A percentile compares a stretch with the other conserved stretches of the same genome.
Conservation (phyloP, 2,329 filamentous ascomycete species). For the Clarireedia hainanense region DNA sequence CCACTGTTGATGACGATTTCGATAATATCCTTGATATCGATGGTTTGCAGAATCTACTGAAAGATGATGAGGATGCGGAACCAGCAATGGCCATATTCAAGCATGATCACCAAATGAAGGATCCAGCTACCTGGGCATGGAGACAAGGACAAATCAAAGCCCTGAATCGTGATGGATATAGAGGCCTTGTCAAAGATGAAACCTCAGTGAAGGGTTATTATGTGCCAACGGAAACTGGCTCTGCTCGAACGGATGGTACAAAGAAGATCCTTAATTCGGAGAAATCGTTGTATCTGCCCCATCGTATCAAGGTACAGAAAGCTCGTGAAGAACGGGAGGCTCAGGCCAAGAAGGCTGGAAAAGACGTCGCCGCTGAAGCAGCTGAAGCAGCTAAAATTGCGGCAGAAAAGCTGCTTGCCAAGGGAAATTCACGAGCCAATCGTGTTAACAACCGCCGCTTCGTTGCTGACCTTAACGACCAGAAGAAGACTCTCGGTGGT, state of each 20-base stretch:
- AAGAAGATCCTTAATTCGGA: constrained; percentile 96
- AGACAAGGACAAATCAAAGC: constrained; percentile 66
- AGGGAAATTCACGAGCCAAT: constrained; percentile 85
- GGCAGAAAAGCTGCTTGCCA: constrained; percentile 72
- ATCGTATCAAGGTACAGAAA: constrained; percentile 93
- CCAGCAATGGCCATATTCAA: constrained; percentile 46
- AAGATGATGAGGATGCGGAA: constrained; percentile 59
- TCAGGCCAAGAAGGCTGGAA: constrained; percentile 58
- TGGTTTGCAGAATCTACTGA: constrained; percentile 60
- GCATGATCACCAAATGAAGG: constrained; percentile 40
- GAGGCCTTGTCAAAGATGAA: constrained; percentile 35
- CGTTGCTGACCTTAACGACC: constrained; percentile 89
- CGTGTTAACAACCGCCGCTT: constrained; percentile 93
- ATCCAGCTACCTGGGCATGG: constrained; percentile 59
- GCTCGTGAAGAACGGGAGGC: constrained; percentile 86
- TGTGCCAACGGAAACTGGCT: constrained; percentile 76
- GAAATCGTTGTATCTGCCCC: constrained; percentile 95
- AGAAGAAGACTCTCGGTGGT: constrained; percentile 75
- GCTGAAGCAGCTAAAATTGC: constrained; percentile 65
- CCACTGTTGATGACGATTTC: constrained; percentile 60
- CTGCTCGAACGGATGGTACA: constrained; percentile 83
- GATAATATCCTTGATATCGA: constrained; percentile 59
- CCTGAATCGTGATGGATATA: constrained; percentile 50
- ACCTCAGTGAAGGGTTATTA: constrained; percentile 60
- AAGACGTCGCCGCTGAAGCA: constrained; percentile 57